Percentiles rank a stretch among this genome's conserved stretches.
These are phyloP conservation scores for Zygosaccharomyces pseudobailii DNA, from an alignment of 1,139 yeast species.

Conservation along the genomic window DNA sequence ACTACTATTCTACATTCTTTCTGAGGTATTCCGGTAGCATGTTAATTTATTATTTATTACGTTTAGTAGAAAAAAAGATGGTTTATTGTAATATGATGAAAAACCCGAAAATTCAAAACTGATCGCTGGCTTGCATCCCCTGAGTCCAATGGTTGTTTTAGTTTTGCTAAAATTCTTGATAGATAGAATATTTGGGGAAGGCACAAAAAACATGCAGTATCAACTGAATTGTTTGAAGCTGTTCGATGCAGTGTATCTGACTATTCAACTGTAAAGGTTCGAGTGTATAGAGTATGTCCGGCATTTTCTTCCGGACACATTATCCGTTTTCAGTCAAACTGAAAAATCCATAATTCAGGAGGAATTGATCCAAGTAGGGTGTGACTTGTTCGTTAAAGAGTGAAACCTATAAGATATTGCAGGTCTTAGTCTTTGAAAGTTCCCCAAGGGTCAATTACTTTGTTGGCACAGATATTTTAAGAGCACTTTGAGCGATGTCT, in stretches of 20 bases:
- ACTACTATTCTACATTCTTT: too few species aligned
- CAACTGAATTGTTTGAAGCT: too few species aligned
- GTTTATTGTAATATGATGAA: too few species aligned
- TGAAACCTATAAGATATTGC: not conserved
- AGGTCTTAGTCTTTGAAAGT: not conserved
- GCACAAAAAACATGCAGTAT: too few species aligned
- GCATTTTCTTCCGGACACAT: not conserved
- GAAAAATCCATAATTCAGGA: not conserved
- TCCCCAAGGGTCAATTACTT: not conserved
- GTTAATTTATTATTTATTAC: too few species aligned
- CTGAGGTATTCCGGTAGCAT: too few species aligned
- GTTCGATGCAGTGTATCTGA: not conserved
- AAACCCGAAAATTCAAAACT: too few species aligned
- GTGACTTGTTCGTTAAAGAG: not conserved
- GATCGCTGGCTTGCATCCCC: too few species aligned
- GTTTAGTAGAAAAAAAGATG: too few species aligned
- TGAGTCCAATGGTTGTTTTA: too few species aligned
- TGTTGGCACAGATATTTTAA: not conserved
- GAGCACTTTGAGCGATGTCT: slow-evolving; percentile 10
- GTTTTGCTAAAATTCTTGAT: too few species aligned
- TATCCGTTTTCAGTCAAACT: not conserved
- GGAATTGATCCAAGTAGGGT: slow-evolving; percentile 2
- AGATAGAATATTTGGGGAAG: too few species aligned
- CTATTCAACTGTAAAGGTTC: not conserved
- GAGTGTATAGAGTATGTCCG: not conserved